Percentiles rank a stretch among this genome's conserved stretches.
Evolutionary conservation across 2,329 filamentous ascomycete species (phyloP).

Genomic region (Metarhizium anisopliae): DNA sequence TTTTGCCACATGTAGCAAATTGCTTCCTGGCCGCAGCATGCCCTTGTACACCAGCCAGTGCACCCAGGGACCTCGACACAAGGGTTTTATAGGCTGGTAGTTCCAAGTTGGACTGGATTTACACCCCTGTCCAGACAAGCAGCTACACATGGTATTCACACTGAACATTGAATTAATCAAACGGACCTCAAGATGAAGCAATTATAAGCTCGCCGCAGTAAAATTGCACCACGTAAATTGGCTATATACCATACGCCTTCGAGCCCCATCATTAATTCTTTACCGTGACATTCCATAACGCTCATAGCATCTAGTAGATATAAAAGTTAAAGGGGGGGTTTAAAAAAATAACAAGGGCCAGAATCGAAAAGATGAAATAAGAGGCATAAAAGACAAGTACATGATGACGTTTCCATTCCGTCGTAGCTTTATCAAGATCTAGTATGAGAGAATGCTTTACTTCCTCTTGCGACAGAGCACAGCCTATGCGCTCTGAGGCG

Average conservation of each 20-base stretch:
- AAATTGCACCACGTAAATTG: not conserved
- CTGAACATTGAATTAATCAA: too few species aligned
- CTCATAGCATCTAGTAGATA: not conserved
- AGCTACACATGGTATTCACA: too few species aligned
- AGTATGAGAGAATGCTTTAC: not conserved
- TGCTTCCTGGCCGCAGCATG: too few species aligned
- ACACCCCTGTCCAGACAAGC: too few species aligned
- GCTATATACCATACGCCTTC: not conserved
- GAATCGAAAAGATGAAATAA: not conserved
- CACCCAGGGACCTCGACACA: too few species aligned
- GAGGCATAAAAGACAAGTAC: not conserved
- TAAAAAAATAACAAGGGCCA: not conserved
- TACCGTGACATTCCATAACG: not conserved
- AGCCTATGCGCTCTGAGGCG: constrained; percentile 21
- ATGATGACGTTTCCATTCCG: not conserved
- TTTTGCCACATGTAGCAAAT: too few species aligned
- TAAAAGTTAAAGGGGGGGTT: not conserved
- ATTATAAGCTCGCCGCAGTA: too few species aligned
- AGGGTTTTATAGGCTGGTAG: too few species aligned
- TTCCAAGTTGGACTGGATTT: too few species aligned
- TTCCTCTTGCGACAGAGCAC: constrained; percentile 9
- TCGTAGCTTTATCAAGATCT: not conserved
- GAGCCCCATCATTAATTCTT: not conserved
- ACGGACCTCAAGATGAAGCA: too few species aligned
- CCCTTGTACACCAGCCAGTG: too few species aligned